Evolutionary conservation across 2,329 filamentous ascomycete species (phyloP).

Genomic region (Penicillium decumbens): DNA sequence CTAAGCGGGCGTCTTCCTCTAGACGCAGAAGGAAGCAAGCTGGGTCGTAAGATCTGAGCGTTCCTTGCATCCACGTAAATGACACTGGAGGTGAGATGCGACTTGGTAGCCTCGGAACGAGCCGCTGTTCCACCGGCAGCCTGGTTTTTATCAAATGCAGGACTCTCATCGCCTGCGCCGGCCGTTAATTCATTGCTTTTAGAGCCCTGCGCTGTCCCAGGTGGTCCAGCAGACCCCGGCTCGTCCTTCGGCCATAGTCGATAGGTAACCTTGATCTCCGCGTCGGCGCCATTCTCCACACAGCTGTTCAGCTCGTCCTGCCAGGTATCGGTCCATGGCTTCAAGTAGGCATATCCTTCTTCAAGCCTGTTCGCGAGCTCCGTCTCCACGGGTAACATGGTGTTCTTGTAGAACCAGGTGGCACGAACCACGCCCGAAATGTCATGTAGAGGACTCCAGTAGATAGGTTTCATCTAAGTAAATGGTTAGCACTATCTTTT

Average conservation of each 20-base stretch:
- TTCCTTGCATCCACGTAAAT: slow-evolving; percentile 74
- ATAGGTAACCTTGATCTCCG: slow-evolving; percentile 86
- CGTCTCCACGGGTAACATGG: slow-evolving; percentile 83
- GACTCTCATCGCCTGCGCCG: slow-evolving; percentile 7
- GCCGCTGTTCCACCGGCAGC: slow-evolving; percentile 40
- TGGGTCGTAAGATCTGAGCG: slow-evolving; percentile 83
- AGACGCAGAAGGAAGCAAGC: slow-evolving; percentile 75
- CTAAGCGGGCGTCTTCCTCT: slow-evolving; percentile 75
- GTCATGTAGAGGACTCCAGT: slow-evolving; percentile 93
- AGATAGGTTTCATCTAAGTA: slow-evolving; percentile 84
- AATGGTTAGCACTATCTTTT: slow-evolving; percentile 1
- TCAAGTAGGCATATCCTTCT: slow-evolving; percentile 78
- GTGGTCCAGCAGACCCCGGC: slow-evolving; percentile 33
- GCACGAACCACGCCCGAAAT: slow-evolving; percentile 74
- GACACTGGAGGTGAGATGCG: slow-evolving; percentile 72
- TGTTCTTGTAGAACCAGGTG: slow-evolving; percentile 97
- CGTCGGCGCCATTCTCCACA: slow-evolving; percentile 78
- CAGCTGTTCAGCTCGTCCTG: slow-evolving; percentile 84
- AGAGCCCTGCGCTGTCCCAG: slow-evolving; percentile 37
- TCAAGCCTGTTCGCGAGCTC: slow-evolving; percentile 87
- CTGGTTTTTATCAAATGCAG: slow-evolving; percentile 35
- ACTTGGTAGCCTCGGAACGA: slow-evolving; percentile 47
- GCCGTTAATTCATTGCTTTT: slow-evolving; percentile 25
- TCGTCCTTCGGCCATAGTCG: slow-evolving; percentile 68
- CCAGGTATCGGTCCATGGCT: slow-evolving; percentile 90